Evolutionary conservation across 129 eudicot species (phyloP).

Genomic region (Helianthus tuberosus): DNA sequence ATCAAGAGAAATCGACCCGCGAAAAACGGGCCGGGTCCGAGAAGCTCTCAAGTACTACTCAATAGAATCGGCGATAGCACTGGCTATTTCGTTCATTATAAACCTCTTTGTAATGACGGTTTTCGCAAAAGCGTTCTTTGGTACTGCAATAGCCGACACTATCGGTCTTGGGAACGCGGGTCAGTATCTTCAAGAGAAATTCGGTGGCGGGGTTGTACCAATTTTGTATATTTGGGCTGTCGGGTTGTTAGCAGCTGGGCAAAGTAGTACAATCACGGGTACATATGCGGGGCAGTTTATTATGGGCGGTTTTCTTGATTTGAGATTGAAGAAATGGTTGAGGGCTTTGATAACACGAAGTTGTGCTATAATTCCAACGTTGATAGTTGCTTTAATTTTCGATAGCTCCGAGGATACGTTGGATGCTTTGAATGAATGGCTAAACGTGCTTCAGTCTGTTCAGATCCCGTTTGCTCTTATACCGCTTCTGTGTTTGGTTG

Average conservation of each 20-base stretch:
- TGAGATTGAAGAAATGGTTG: constrained; percentile 80
- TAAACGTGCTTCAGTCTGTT: constrained; percentile 81
- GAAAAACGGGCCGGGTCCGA: constrained; percentile 64
- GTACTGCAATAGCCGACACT: constrained; percentile 64
- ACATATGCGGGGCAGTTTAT: constrained; percentile 97
- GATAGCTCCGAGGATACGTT: constrained; percentile 74
- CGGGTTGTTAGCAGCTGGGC: constrained; percentile 94
- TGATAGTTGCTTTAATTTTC: constrained; percentile 77
- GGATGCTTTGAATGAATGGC: constrained; percentile 92
- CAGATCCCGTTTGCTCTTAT: constrained; percentile 94
- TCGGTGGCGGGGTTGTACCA: constrained; percentile 84
- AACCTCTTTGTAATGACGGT: constrained; percentile 84
- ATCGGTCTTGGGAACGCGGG: constrained; percentile 93
- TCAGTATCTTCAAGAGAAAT: constrained; percentile 73
- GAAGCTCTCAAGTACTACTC: constrained; percentile 93
- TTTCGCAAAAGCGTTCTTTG: constrained; percentile 93
- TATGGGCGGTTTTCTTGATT: constrained; percentile 89
- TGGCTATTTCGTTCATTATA: constrained; percentile 71
- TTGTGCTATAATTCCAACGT: constrained; percentile 85
- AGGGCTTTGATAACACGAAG: constrained; percentile 92
- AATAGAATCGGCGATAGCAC: constrained; percentile 79
- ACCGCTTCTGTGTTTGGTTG: constrained; percentile 83
- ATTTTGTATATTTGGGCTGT: constrained; percentile 93
- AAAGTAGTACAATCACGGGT: constrained; percentile 94
- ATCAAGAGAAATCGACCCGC: constrained; percentile 78